Evolutionary conservation across 164 flowering plant species (phyloP), one percentile per base, ranked within the genome.

Genomic region (Stephania yunnanensis): DNA sequence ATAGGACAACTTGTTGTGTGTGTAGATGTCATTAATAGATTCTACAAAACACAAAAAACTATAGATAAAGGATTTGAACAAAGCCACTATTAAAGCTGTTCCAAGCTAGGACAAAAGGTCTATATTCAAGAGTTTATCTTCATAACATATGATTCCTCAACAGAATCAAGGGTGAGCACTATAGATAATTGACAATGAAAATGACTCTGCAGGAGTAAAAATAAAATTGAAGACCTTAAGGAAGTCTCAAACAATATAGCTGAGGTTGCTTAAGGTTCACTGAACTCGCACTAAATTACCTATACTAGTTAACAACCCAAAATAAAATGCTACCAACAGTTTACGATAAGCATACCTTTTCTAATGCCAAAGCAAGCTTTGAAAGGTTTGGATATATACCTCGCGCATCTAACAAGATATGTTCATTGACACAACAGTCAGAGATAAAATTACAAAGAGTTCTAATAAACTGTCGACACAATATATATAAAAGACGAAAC

Each of bases 311-410:
- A 19, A 61, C n/a, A 50, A n/a, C 2, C 20, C 13, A 36, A 46
- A 31, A 17, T 17, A 20, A 13, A 71, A 15, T 46, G 11, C 69
- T 66, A 31, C 5, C 7, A 11, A 25, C 44, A 8, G 44, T n/a
- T 20, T 36, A 70, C 12, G 31, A 77, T 80, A 61, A 78, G 91
- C 44, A 12, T 65, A 73, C 98, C 97, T 94, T 94, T 83, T 94
- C 98, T 61, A 94, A 81, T 68, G 98, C 98, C 55, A 90, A 80
- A 69, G 95, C 92, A 80, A 94, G 96, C 86, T 92, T 94, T 71
- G 92, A 87, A 63, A 92, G 90, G 64, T 84, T 89, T 10, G 97
- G 91, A 80, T 94, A 94, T 67, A 92, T 87, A 78, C 79, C 84
- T 74, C 74, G 83, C 65, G 94, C 87, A 77, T 79, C 78, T 82